These are phyloP conservation scores for Yamadazyma atmosphaerica DNA, from an alignment of 1,139 yeast genomes.

Conservation along the genomic window DNA sequence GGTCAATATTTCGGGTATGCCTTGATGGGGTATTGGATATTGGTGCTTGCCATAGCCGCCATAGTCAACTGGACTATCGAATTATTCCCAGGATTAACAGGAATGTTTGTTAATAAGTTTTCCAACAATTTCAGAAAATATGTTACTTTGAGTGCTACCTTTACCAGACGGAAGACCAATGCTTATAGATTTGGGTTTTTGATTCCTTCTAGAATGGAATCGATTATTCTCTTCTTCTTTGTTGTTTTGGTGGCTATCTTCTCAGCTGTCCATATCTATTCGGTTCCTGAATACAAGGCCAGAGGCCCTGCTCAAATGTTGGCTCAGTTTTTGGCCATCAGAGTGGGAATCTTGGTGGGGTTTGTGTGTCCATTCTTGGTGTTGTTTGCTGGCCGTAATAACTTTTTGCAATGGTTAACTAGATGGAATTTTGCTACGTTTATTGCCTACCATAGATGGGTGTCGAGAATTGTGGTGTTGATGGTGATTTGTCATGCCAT, in stretches of 20 bases:
- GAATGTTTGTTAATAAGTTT: conserved; percentile 24
- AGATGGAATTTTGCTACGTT: conserved; percentile 33
- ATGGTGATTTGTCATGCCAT: conserved; percentile 26
- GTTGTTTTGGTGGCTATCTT: conserved; percentile 45
- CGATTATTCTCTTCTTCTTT: conserved; percentile 37
- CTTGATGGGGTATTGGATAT: conserved; percentile 48
- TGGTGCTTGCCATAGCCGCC: conserved; percentile 41
- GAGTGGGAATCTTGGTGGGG: conserved; percentile 31
- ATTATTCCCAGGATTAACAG: conserved; percentile 28
- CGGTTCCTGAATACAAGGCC: conserved; percentile 22
- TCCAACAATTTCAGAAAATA: conserved; percentile 30
- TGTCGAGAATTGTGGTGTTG: conserved; percentile 24
- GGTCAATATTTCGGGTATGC: conserved; percentile 52
- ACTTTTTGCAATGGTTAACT: conserved; percentile 32
- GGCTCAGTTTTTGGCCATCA: conserved; percentile 24
- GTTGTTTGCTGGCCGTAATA: conserved; percentile 34
- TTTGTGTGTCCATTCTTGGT: conserved; percentile 26
- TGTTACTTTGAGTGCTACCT: conserved; percentile 33
- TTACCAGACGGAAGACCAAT: conserved; percentile 24
- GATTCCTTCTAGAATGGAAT: conserved; percentile 31
- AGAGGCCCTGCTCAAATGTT: conserved; percentile 17
- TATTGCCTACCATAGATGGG: conserved; percentile 32
- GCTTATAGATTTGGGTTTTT: conserved; percentile 21
- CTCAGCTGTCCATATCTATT: conserved; percentile 22
- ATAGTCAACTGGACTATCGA: conserved; percentile 45